Evolutionary conservation across 768 basidiomycete genomes (phyloP).

Genomic region (Exsudoporus frostii): DNA sequence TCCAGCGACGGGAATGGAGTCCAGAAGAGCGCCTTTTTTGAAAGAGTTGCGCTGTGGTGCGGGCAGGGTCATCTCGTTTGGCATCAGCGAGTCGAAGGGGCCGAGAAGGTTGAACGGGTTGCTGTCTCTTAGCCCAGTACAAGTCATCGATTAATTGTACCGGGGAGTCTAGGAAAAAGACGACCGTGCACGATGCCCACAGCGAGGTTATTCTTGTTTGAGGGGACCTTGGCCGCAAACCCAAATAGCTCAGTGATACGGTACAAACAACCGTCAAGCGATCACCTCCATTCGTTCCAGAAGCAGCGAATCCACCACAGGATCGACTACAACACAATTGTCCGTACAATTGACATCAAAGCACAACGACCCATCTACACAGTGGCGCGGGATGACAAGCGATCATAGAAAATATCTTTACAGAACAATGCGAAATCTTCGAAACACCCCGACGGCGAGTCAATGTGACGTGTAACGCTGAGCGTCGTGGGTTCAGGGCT

Average conservation of each 20-base stretch:
- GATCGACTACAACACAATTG: not conserved
- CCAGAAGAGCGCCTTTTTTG: not conserved
- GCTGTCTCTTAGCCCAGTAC: not conserved
- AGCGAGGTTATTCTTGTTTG: not conserved
- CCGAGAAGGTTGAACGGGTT: conserved; percentile 10
- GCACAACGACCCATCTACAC: not conserved
- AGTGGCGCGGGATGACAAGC: not conserved
- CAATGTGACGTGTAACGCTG: not conserved
- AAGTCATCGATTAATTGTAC: conserved; percentile 1
- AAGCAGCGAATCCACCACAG: not conserved
- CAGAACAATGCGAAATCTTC: not conserved
- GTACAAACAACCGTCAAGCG: conserved; percentile 23
- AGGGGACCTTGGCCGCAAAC: conserved; percentile 1
- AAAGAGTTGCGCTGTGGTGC: not conserved
- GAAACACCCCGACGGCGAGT: not conserved
- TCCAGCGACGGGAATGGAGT: not conserved
- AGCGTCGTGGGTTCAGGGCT: conserved; percentile 8
- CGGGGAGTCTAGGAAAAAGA: conserved; percentile 5
- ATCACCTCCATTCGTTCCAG: not conserved
- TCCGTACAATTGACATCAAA: not conserved
- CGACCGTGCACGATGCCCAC: not conserved
- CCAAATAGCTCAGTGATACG: not conserved
- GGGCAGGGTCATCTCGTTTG: not conserved
- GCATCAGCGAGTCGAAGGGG: not conserved
- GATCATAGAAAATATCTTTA: not conserved